These are phyloP conservation scores for Erysimum cheiranthoides DNA, from an alignment of 345 rosid genomes.

Conservation along the genomic window DNA sequence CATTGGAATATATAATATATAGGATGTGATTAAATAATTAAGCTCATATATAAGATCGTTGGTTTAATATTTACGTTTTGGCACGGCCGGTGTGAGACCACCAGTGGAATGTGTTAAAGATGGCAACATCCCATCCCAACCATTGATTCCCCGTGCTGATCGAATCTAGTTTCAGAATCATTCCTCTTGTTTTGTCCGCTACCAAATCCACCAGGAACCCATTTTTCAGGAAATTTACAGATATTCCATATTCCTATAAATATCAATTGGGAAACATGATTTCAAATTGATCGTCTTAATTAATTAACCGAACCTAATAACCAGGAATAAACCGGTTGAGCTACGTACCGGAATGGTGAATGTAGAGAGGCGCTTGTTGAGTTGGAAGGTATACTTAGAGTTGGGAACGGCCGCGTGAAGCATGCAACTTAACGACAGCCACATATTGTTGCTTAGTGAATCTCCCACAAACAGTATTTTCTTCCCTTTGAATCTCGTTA, in stretches of 20 bases:
- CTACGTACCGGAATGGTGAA: slow-evolving; percentile 41
- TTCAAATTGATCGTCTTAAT: neutral
- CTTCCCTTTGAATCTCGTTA: slow-evolving; percentile 62
- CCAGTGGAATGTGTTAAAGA: slow-evolving; percentile 81
- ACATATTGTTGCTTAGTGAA: slow-evolving; percentile 81
- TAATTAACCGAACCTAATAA: neutral
- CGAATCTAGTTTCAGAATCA: slow-evolving; percentile 62
- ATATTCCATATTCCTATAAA: slow-evolving; percentile 53
- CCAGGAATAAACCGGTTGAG: slow-evolving; percentile 14
- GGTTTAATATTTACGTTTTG: slow-evolving; percentile 38
- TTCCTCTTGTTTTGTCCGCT: slow-evolving; percentile 49
- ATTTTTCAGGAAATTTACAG: slow-evolving; percentile 54
- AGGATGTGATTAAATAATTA: neutral
- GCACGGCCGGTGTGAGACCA: slow-evolving; percentile 59
- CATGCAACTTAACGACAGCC: slow-evolving; percentile 81
- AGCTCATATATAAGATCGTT: neutral
- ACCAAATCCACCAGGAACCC: slow-evolving; percentile 63
- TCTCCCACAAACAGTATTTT: slow-evolving; percentile 81
- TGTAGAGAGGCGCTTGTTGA: slow-evolving; percentile 40
- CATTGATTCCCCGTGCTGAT: slow-evolving; percentile 54
- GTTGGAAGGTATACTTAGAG: slow-evolving; percentile 44
- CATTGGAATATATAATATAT: neutral
- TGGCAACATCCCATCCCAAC: slow-evolving; percentile 57
- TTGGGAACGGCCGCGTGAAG: slow-evolving; percentile 62
- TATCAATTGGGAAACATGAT: neutral